Conservation (phyloP, 306 rosid species). For the Urtica urens region DNA sequence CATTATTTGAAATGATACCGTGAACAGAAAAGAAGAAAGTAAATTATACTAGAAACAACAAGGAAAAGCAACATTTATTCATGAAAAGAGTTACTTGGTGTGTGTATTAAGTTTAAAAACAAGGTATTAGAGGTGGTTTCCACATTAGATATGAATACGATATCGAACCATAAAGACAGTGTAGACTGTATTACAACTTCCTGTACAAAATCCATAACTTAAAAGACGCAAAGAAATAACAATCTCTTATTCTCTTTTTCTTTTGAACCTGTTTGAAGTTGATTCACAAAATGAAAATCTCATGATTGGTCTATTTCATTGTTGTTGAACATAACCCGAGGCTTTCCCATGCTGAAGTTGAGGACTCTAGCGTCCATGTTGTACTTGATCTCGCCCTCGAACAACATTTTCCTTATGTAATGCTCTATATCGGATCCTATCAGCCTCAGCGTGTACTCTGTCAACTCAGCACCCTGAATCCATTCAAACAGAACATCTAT, state of each 20-base stretch:
- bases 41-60: too few species aligned
- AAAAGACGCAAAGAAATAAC: neutral
- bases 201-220: neutral
- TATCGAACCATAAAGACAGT: too few species aligned
- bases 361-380: constrained; percentile 78
- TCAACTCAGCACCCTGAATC: constrained; percentile 70
- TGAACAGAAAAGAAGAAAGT: too few species aligned
- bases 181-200: neutral
- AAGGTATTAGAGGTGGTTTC: too few species aligned
- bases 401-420: constrained; percentile 50
- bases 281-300: too few species aligned
- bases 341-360: constrained; percentile 99
- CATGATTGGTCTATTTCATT: constrained; percentile 29
- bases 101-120: too few species aligned
- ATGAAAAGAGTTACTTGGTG: too few species aligned
- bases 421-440: constrained; percentile 95
- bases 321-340: constrained; percentile 59
- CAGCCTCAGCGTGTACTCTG: constrained; percentile 77
- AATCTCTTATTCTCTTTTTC: neutral
- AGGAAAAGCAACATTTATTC: too few species aligned
- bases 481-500: neutral
- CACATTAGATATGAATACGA: too few species aligned
- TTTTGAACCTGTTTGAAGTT: neutral
- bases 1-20: too few species aligned
- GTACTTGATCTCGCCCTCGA: constrained; percentile 55